Conservation (phyloP, 768 basidiomycete genomes). For the Leccinellum luteum region DNA sequence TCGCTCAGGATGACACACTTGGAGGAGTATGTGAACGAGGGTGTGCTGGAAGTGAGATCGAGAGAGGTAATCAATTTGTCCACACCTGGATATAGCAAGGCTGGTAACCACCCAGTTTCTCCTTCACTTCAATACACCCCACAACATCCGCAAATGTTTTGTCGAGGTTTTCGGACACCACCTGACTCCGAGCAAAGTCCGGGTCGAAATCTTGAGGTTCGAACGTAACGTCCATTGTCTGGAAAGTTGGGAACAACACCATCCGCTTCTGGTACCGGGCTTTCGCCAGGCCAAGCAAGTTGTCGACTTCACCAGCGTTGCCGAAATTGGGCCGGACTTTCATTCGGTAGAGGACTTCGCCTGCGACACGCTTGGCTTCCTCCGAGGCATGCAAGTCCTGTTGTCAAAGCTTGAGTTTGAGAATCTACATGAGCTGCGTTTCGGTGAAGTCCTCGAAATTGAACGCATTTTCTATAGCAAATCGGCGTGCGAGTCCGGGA, state of each 20-base stretch:
- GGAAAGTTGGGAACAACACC: background rate
- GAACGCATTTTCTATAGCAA: background rate
- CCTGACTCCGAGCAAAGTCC: background rate
- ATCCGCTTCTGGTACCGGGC: background rate
- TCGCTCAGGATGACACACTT: constrained; percentile 74
- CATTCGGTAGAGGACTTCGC: background rate
- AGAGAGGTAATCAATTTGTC: constrained; percentile 89
- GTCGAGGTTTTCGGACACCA: background rate
- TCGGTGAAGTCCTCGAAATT: background rate
- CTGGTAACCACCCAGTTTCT: background rate
- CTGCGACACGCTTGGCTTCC: background rate
- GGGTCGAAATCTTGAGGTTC: background rate
- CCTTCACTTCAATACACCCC: background rate
- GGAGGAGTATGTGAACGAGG: constrained; percentile 81
- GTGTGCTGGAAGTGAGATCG: constrained; percentile 64
- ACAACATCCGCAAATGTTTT: background rate
- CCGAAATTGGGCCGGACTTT: background rate
- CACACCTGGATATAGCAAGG: constrained; percentile 84
- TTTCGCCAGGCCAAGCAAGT: background rate
- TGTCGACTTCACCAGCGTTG: background rate
- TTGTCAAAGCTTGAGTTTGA: background rate
- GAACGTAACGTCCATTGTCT: background rate
- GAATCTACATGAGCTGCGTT: background rate
- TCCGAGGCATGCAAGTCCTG: background rate
- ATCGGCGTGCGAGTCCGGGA: background rate